Percentiles rank a stretch among this genome's conserved stretches.
These are phyloP conservation scores for Ambrosia artemisiifolia DNA, from an alignment of 129 eudicot genomes.

Conservation along the genomic window DNA sequence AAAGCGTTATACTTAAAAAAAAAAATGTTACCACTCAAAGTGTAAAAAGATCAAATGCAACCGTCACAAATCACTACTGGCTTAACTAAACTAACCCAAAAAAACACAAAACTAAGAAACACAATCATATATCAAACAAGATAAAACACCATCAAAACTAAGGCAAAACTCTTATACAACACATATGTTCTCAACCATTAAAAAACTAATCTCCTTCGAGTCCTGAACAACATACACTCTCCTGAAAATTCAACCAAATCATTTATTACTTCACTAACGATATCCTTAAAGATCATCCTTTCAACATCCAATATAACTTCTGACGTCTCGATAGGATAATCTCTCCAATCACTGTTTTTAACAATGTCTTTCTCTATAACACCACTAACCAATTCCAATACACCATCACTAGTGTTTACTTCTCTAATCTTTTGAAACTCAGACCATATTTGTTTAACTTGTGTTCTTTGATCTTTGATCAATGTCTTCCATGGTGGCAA, in stretches of 20 bases:
- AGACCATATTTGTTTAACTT: constrained; percentile 50
- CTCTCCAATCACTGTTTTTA: constrained; percentile 55
- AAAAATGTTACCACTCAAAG: too few relatives aligned
- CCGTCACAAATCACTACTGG: too few relatives aligned
- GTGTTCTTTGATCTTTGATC: neutral
- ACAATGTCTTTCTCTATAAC: constrained; percentile 62
- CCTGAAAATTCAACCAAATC: constrained; percentile 56
- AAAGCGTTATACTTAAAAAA: too few relatives aligned
- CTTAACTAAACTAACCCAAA: neutral
- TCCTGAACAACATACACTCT: constrained; percentile 28
- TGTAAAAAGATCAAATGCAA: too few relatives aligned
- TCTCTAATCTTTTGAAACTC: constrained; percentile 58
- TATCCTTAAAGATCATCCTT: constrained; percentile 72
- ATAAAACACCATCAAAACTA: neutral
- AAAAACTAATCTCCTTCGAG: constrained; percentile 76
- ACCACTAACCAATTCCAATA: constrained; percentile 51
- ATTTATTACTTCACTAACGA: constrained; percentile 55
- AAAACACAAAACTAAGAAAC: neutral
- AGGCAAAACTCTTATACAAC: neutral
- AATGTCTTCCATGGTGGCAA: constrained; percentile 75
- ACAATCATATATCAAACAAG: neutral
- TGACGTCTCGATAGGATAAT: constrained; percentile 55
- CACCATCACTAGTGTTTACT: constrained; percentile 33
- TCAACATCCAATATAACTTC: constrained; percentile 69
- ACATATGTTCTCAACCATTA: neutral